A percentile compares a stretch with the other conserved stretches of the same genome.
phyloP scores from a whole-genome alignment of 2,329 filamentous ascomycete species.

The Drechslerella stenobrocha region DNA sequence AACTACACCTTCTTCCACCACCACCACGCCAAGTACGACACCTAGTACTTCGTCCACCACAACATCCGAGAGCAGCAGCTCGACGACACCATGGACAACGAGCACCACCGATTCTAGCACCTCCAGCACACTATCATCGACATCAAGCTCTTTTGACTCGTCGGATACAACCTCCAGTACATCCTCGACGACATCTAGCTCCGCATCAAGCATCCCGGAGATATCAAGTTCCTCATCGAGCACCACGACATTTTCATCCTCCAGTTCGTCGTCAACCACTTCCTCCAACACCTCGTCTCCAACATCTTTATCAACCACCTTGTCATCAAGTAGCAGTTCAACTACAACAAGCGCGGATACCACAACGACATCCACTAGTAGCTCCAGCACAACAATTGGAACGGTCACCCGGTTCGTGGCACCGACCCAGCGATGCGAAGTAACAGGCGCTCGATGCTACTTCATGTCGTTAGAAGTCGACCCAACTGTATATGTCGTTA shows the following conservation, averaged over 20 bases:
- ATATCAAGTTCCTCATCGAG: not conserved
- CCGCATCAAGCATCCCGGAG: not conserved
- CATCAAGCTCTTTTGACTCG: not conserved
- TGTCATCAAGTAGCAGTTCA: conserved; percentile 6
- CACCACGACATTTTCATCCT: not conserved
- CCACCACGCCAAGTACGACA: conserved; percentile 2
- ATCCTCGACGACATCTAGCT: not conserved
- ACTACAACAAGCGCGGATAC: conserved; percentile 9
- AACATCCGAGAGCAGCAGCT: not conserved
- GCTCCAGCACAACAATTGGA: conserved; percentile 7
- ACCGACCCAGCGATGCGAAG: conserved; percentile 12
- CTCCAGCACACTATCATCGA: not conserved
- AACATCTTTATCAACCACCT: not conserved
- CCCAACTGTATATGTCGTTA: conserved; percentile 29
- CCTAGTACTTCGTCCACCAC: not conserved
- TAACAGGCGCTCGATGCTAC: conserved; percentile 19
- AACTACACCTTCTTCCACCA: not conserved
- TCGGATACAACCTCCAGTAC: not conserved
- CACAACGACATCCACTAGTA: conserved; percentile 6
- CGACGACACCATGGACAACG: not conserved
- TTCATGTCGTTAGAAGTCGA: conserved; percentile 17
- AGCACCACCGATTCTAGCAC: not conserved
- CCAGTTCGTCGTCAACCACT: not conserved
- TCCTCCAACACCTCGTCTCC: not conserved
- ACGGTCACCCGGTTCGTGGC: conserved; percentile 18